These are phyloP conservation scores for Phytophthora sp. DNA, from an alignment of 352 stramenopile species.

Conservation along the genomic window DNA sequence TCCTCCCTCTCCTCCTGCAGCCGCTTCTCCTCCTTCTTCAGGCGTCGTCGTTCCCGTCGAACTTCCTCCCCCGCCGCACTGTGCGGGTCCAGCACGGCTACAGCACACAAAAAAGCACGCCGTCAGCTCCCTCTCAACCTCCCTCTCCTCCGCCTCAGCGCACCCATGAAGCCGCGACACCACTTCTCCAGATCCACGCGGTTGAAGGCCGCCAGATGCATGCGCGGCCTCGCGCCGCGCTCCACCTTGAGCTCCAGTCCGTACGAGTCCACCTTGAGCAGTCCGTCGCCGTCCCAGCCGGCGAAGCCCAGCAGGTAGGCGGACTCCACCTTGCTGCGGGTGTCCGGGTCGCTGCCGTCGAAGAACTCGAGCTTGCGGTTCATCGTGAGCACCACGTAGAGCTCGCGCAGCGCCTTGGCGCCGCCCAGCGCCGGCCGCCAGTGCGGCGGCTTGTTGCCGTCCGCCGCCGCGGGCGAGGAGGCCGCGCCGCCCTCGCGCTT, in stretches of 20 bases:
- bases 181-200: constrained; percentile 84
- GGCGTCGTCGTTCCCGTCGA: constrained; percentile 53
- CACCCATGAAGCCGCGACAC: constrained; percentile 74
- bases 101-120: background rate
- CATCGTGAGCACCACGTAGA: constrained; percentile 78
- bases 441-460: constrained; percentile 13
- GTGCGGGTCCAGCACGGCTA: constrained; percentile 73
- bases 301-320: constrained; percentile 71
- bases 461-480: constrained; percentile 6
- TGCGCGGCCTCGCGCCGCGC: constrained; percentile 49
- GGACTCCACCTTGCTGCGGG: constrained; percentile 40
- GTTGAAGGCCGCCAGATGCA: constrained; percentile 81
- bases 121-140: background rate
- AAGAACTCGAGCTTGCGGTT: constrained; percentile 86
- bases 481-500: constrained; percentile 33
- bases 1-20: constrained; percentile 61
- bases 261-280: constrained; percentile 80
- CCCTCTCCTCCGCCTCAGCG: background rate
- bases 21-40: constrained; percentile 68
- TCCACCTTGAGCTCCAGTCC: constrained; percentile 83
- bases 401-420: constrained; percentile 40
- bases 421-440: constrained; percentile 2
- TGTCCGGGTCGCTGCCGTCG: constrained; percentile 39
- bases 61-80: constrained; percentile 69
- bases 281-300: constrained; percentile 76